Conservation (phyloP, 345 rosid genomes). For the Brassica cretica region DNA sequence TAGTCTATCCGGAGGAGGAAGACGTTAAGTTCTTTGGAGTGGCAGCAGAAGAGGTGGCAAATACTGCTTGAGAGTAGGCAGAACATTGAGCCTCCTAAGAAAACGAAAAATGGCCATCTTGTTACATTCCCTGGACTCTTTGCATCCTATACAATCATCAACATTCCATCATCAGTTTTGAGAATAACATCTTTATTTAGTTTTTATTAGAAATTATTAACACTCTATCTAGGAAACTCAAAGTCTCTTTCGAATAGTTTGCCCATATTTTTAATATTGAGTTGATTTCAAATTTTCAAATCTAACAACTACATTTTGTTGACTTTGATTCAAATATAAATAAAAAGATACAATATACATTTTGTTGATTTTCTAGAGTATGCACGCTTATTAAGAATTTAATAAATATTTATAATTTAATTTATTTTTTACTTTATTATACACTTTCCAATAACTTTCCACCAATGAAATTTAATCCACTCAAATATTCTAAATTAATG, state of each 20-base stretch:
- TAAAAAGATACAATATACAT: not conserved
- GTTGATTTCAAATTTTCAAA: not conserved
- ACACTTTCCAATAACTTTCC: too few species aligned
- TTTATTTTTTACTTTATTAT: too few species aligned
- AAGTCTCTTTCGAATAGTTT: not conserved
- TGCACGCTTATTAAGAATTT: too few species aligned
- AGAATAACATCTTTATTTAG: not conserved
- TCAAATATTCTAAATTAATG: too few species aligned
- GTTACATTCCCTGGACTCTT: constrained; percentile 46
- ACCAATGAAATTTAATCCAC: too few species aligned
- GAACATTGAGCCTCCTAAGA: constrained; percentile 79
- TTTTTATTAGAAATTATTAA: not conserved
- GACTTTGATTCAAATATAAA: not conserved
- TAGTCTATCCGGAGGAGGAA: constrained; percentile 68
- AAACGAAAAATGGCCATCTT: constrained; percentile 83
- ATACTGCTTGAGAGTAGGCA: constrained; percentile 80
- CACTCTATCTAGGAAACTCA: not conserved
- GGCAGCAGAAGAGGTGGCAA: constrained; percentile 89
- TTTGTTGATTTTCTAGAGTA: too few species aligned
- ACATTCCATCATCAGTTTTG: constrained; percentile 10
- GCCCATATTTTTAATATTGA: not conserved
- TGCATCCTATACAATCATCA: constrained; percentile 47
- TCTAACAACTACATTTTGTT: not conserved
- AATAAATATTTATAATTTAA: too few species aligned
- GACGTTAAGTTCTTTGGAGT: constrained; percentile 61